phyloP scores from a whole-genome alignment of 202 grass and related monocot species.

The Digitaria exilis region DNA sequence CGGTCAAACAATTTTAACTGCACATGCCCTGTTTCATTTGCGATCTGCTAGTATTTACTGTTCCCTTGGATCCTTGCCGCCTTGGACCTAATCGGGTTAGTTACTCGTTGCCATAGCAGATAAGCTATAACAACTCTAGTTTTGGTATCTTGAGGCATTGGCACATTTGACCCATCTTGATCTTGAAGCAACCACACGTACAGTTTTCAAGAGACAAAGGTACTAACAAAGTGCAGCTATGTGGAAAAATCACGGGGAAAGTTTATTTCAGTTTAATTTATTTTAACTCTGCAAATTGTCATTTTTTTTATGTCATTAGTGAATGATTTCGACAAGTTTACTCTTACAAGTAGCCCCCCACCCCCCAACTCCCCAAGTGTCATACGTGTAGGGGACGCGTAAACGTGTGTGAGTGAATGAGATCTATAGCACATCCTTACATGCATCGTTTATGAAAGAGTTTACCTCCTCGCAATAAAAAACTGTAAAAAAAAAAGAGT shows the following conservation, averaged over 20 bases:
- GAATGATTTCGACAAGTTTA: neutral
- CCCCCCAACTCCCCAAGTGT: neutral
- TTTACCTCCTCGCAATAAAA: neutral
- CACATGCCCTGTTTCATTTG: constrained; percentile 17
- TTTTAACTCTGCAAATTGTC: neutral
- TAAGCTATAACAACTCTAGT: constrained; percentile 28
- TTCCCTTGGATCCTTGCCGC: constrained; percentile 39
- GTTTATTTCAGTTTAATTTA: neutral
- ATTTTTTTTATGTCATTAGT: neutral
- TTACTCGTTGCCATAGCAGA: constrained; percentile 28
- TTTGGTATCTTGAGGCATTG: constrained; percentile 47
- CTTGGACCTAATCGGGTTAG: constrained; percentile 29
- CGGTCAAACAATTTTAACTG: constrained; percentile 35
- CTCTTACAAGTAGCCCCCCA: neutral
- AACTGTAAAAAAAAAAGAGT: too few species aligned
- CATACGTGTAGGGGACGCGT: neutral
- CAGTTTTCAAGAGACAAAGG: constrained; percentile 5
- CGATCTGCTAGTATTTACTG: constrained; percentile 18
- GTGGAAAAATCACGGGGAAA: neutral
- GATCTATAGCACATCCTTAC: neutral
- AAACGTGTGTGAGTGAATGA: neutral
- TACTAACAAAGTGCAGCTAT: neutral
- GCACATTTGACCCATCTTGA: constrained; percentile 37
- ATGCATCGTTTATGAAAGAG: neutral
- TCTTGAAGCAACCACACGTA: neutral